Evolutionary conservation across 164 flowering plant species (phyloP), one percentile per base, ranked within the genome.

Genomic region (Aristolochia contorta): DNA sequence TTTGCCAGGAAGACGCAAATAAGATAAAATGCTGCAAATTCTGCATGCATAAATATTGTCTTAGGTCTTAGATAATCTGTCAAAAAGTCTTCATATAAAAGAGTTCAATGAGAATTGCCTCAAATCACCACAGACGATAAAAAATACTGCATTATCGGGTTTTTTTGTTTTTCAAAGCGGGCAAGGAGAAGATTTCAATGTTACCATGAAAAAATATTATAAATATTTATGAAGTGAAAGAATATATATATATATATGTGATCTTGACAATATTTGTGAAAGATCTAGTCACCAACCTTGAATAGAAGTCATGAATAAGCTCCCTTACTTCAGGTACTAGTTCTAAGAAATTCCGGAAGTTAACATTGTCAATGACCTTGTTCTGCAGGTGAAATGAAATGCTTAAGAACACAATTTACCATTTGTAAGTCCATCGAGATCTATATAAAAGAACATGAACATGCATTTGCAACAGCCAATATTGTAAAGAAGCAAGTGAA

Each of bases 261-360:
- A 14, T 54, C 20, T 50, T 60, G 58, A 23, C n/a, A 65, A 12
- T 21, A 50, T 47, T 20, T 20, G 10, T 16, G 15, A 19, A 24
- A 46, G 12, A 5, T 37, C 15, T 61, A 16, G 23, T 45, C 20
- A 20, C 47, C 61, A 83, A 91, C 99, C 99, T 94, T 16, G 97
- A 78, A 73, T 94, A 88, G 70, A 94, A 94, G 67, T 94, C 95
- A 70, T 88, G 76, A 52, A 94, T 87, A 57, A 88, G 86, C 81
- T 91, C 99, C 74, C 99, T 85, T 41, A 90, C 82, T 82, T 90
- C 99, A 68, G 99, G 99, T 32, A 91, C 86, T 67, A 94, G 71
- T 84, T 94, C 99, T 69, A 94, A 78, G 71, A 91, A 90, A 69
- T 91, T 94, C 54, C 96, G 86, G 71, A 91, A 94, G 80, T 80